Percentiles rank a stretch among this genome's conserved stretches.
phyloP scores from a whole-genome alignment of 495 filamentous ascomycete genomes.

The Tetracladium marchalianum region DNA sequence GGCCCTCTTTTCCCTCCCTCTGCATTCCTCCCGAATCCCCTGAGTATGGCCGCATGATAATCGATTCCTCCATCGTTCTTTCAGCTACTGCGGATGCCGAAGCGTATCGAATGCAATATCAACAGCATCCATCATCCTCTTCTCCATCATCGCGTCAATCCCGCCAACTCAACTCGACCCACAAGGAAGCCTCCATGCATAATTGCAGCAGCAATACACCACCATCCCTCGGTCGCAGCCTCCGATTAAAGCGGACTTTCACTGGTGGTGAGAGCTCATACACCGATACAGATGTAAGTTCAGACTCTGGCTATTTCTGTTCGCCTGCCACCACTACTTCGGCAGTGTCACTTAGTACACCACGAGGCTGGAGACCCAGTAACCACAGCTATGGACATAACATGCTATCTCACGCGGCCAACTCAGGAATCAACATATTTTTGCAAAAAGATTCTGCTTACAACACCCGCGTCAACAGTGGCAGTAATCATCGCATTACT shows the following conservation, averaged over 20 bases:
- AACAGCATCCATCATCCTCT: background rate
- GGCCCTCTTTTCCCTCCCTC: constrained; percentile 59
- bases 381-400: constrained; percentile 17
- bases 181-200: background rate
- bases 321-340: constrained; percentile 20
- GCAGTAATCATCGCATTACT: background rate
- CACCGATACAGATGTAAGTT: constrained; percentile 25
- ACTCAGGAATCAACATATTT: constrained; percentile 12
- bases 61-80: constrained; percentile 49
- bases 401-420: constrained; percentile 14
- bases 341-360: background rate
- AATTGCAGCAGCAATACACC: constrained; percentile 4
- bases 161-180: background rate
- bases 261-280: constrained; percentile 18
- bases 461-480: background rate
- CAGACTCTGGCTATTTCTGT: constrained; percentile 17
- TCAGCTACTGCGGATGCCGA: constrained; percentile 34
- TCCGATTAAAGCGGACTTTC: constrained; percentile 16
- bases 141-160: background rate
- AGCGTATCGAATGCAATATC: constrained; percentile 26
- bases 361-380: constrained; percentile 11
- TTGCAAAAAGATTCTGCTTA: background rate
- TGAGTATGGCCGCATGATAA: constrained; percentile 56
- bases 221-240: constrained; percentile 9
- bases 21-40: constrained; percentile 53